Base-by-base conservation (phyloP, 129 eudicot genomes). In the Centrapalus pauciflorus region DNA sequence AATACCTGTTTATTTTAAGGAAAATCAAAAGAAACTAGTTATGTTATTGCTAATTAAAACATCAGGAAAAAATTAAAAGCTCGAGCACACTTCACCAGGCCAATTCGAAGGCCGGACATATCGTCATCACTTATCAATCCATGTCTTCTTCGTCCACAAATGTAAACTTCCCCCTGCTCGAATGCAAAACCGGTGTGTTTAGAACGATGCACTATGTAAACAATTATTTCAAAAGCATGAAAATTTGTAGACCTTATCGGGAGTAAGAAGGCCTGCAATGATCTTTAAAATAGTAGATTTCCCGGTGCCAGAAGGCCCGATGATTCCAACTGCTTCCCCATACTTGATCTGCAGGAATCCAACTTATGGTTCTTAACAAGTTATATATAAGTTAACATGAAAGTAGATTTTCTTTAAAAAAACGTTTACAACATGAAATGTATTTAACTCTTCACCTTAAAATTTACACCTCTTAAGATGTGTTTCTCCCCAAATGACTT, bases 271-370 rank as follows among this genome's bases (percentile, higher is more conserved):
- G 41, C 96, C 96, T 32, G 96, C 91, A 46, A 88, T 88, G 55
- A 88, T 84, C 81, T 88, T 88, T 61, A 88, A 60, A 28, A 88
- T 79, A 40, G 96, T 88, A 43, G 96, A 88, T 70, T 88, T 88
- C 63, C 96, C 96, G 14, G 96, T 88, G 19, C 96, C 96, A 66
- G 96, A 88, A 72, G 96, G 91, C 70, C 96, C 96, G 56, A 88
- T 85, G 32, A 88, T 85, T 72, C 96, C 96, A 75, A 88, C 89
- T 5, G 96, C 96, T 70, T 88, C 96, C 26, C 96, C 96, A 58
- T 84, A 77, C 55, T 85, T 88, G 46, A 88, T 84, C 92, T 88
- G 55, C 54, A 75, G 5, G 12, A 71, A 30, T 24, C 29, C 41
- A 17, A 65, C 20, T 64, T 64, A 45, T 64, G 13, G 11, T 45